Conservation (phyloP, 345 rosid species). For the Citrus glauca region DNA sequence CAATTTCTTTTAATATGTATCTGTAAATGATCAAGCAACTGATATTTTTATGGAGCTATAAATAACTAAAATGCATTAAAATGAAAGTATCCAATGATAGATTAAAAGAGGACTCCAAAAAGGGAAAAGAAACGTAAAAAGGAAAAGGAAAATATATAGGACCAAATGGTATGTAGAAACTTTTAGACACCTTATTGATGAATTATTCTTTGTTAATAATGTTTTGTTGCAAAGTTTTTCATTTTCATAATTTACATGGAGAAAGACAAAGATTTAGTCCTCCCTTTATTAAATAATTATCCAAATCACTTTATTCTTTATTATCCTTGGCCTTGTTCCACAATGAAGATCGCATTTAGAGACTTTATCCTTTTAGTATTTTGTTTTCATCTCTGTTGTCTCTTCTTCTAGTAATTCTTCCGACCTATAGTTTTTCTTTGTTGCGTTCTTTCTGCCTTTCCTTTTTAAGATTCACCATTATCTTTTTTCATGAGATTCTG, state of each 20-base stretch:
- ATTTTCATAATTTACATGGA: not conserved
- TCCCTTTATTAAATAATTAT: constrained; percentile 20
- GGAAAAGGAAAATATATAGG: not conserved
- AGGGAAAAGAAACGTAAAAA: not conserved
- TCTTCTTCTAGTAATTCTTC: constrained; percentile 37
- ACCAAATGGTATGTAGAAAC: not conserved
- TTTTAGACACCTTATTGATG: not conserved
- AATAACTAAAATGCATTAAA: not conserved
- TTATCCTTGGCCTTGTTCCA: constrained; percentile 47
- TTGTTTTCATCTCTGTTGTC: constrained; percentile 44
- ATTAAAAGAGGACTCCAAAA: not conserved
- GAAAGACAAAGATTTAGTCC: not conserved
- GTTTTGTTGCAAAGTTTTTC: constrained; percentile 8
- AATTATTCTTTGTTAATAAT: not conserved
- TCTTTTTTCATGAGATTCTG: not conserved
- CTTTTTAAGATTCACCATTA: constrained; percentile 10
- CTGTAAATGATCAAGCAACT: not conserved
- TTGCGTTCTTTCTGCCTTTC: constrained; percentile 10
- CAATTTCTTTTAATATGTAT: too few relatives aligned
- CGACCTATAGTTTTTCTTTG: not conserved
- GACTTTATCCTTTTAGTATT: constrained; percentile 35
- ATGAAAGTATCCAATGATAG: not conserved
- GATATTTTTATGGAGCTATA: not conserved
- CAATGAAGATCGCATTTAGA: constrained; percentile 31
- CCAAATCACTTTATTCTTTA: constrained; percentile 56